Evolutionary conservation across 352 stramenopile genomes (phyloP).

Genomic region (Phytophthora hibernalis): DNA sequence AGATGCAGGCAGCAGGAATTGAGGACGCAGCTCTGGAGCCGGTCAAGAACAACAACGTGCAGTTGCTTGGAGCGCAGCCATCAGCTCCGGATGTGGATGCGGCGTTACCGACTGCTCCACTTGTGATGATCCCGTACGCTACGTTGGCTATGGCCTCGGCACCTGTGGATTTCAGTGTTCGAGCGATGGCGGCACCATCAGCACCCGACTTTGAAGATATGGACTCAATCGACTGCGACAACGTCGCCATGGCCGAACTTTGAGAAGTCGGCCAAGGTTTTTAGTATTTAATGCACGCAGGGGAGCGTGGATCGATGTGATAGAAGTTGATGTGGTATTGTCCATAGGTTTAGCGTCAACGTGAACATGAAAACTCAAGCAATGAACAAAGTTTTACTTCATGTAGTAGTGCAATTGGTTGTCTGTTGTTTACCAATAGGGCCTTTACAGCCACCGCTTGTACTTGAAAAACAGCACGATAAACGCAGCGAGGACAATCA

Average conservation of each 20-base stretch:
- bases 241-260: conserved; percentile 33
- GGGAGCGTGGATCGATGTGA: conserved; percentile 27
- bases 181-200: conserved; percentile 47
- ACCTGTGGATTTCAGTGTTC: conserved; percentile 33
- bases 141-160: conserved; percentile 29
- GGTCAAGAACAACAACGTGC: conserved; percentile 49
- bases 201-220: conserved; percentile 47
- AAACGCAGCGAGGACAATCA: conserved; percentile 46
- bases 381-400: conserved; percentile 29
- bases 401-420: background rate
- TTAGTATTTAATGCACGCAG: conserved; percentile 36
- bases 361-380: conserved; percentile 17
- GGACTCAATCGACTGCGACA: conserved; percentile 33
- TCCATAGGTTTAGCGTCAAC: conserved; percentile 15
- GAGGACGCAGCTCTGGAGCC: conserved; percentile 47
- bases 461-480: conserved; percentile 68
- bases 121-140: conserved; percentile 37
- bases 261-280: conserved; percentile 11
- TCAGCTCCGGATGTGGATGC: conserved; percentile 38
- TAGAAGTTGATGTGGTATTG: conserved; percentile 32
- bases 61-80: conserved; percentile 53
- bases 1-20: conserved; percentile 43
- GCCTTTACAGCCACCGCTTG: conserved; percentile 60
- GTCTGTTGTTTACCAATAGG: background rate
- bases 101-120: conserved; percentile 33